Evolutionary conservation across 176 grass and related monocot species (phyloP).

Genomic region (Zea mays): DNA sequence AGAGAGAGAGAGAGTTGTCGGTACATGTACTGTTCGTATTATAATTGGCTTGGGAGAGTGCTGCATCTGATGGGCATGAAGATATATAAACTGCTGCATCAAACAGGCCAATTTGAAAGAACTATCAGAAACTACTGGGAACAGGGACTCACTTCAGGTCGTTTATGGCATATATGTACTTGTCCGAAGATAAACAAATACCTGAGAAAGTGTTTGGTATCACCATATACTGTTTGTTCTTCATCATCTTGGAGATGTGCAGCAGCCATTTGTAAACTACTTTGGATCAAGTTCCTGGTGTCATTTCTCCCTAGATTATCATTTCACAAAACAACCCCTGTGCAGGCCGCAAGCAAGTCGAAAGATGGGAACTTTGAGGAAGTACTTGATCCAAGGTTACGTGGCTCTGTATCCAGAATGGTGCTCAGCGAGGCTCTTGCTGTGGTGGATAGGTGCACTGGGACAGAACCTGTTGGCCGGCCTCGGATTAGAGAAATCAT

Average conservation of each 20-base stretch:
- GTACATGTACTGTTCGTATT: background rate
- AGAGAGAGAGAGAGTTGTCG: constrained; percentile 14
- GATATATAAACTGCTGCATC: background rate
- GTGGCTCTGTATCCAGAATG: background rate
- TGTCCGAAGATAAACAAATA: background rate
- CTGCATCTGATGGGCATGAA: background rate
- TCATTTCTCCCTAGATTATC: background rate
- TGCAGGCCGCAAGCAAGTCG: constrained; percentile 1
- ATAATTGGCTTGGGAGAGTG: background rate
- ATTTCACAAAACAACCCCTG: constrained; percentile 14
- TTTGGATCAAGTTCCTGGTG: background rate
- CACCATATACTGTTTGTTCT: background rate
- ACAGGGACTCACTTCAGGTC: background rate
- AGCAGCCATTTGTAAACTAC: background rate
- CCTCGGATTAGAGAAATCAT: background rate
- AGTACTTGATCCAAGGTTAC: constrained; percentile 15
- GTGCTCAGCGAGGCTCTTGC: background rate
- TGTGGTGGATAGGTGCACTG: background rate
- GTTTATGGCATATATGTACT: background rate
- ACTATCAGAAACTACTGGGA: background rate
- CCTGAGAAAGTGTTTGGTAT: constrained; percentile 9
- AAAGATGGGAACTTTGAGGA: background rate
- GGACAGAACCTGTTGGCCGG: background rate
- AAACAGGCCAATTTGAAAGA: background rate
- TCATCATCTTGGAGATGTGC: background rate